Evolutionary conservation across 2,329 filamentous ascomycete species (phyloP).

Genomic region (Fusarium napiforme): DNA sequence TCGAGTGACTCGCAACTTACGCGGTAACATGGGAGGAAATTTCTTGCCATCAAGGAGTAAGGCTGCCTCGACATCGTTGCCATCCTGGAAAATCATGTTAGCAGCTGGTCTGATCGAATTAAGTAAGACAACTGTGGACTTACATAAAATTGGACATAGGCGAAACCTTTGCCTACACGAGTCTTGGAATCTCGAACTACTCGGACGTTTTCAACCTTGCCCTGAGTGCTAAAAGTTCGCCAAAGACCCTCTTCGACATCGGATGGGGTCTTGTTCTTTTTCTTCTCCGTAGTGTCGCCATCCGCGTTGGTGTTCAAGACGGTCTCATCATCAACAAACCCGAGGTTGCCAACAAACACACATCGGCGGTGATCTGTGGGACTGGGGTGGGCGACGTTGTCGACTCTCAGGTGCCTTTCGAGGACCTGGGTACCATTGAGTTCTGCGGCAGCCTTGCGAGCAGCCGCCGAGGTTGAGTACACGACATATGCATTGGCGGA

Average conservation of each 20-base stretch:
- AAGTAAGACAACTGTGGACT: constrained; percentile 42
- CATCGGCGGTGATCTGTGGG: constrained; percentile 87
- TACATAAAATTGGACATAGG: constrained; percentile 93
- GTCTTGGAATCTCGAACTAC: constrained; percentile 91
- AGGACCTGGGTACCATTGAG: constrained; percentile 89
- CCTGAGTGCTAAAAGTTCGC: constrained; percentile 78
- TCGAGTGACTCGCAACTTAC: constrained; percentile 84
- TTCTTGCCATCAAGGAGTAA: constrained; percentile 89
- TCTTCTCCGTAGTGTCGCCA: constrained; percentile 75
- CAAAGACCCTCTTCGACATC: constrained; percentile 95
- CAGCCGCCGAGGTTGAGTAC: constrained; percentile 79
- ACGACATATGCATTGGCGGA: constrained; percentile 96
- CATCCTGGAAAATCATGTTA: constrained; percentile 64
- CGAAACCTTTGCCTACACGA: constrained; percentile 94
- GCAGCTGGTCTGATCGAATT: neutral
- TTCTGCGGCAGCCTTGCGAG: constrained; percentile 77
- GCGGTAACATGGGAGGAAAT: constrained; percentile 93
- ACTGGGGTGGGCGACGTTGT: constrained; percentile 88
- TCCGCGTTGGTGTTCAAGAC: constrained; percentile 72
- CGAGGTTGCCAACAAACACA: constrained; percentile 95
- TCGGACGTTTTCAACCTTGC: constrained; percentile 91
- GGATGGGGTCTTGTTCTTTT: constrained; percentile 77
- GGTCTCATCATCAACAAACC: constrained; percentile 93
- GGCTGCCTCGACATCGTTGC: constrained; percentile 89
- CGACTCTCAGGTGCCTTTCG: constrained; percentile 88